Evolutionary conservation across 2,329 filamentous ascomycete species (phyloP), one percentile per base, ranked within the genome.

Genomic region (Calonectria pauciramosa): DNA sequence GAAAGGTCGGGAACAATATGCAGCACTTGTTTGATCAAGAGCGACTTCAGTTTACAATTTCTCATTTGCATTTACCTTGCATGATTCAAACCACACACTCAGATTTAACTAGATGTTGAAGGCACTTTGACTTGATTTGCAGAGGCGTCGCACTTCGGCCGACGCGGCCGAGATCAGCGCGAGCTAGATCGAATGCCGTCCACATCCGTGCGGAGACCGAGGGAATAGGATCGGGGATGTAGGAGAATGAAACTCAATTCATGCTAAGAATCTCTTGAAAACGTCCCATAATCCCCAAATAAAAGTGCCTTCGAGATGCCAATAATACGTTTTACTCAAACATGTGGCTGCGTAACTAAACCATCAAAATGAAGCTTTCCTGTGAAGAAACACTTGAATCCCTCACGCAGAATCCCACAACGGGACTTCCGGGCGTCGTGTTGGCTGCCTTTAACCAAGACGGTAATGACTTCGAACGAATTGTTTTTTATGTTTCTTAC

Each of bases 401-500:
- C 4, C 36, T 63, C 13, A 63, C 59, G 18, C 7, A 63, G 36
- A 36, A 63, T 44, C 23, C 36, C 13, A n/a, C n/a, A 44, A 63
- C 59, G 4, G 70, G 70, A 28, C 70, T 72, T 34, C 70, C 70
- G 3, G 64, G 70, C 30, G 70, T 72, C 11, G 64, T 70, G 5
- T 59, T 65, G 23, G 66, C 47, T 5, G 70, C 30, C n/a, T 69
- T 69, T 18, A 56, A 47, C 26, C n/a, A 65, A 32, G 65, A 69
- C 7, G 63, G 70, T 69, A 72, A 13, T 36, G 5, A 23, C 11
- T 49, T 16, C 49, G 18, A 51, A 26, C 10, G 10, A 32, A 38
- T 18, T 23, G 5, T 60, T 16, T 5, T 10, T 3, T 60, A 18
- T 11, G 28, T 28, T 28, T 32, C 52, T 59, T 36, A 59, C 28